Evolutionary conservation across 352 stramenopile species (phyloP).

Genomic region (Globisporangium ultimum): DNA sequence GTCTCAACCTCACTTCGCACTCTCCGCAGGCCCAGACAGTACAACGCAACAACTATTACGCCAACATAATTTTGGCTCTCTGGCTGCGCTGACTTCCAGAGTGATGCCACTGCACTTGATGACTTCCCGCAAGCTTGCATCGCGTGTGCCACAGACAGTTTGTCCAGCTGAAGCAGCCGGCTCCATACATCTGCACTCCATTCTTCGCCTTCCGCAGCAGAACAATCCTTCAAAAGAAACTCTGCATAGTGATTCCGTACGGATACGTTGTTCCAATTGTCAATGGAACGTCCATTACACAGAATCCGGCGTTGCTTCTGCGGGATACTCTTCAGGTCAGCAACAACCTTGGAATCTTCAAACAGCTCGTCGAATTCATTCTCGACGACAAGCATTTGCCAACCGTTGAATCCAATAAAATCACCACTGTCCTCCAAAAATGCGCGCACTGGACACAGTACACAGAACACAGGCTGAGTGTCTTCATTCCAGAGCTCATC

Average conservation of each 20-base stretch:
- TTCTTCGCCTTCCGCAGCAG: slow-evolving; percentile 2
- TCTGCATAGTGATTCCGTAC: slow-evolving; percentile 40
- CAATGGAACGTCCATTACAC: slow-evolving; percentile 56
- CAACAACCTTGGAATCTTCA: slow-evolving; percentile 34
- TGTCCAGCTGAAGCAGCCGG: slow-evolving; percentile 34
- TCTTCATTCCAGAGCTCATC: slow-evolving; percentile 37
- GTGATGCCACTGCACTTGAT: slow-evolving; percentile 28
- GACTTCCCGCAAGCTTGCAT: slow-evolving; percentile 48
- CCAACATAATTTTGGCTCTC: slow-evolving; percentile 31
- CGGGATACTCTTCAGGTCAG: slow-evolving; percentile 37
- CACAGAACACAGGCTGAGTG: slow-evolving; percentile 48
- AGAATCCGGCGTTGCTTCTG: slow-evolving; percentile 54
- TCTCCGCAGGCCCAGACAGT: slow-evolving; percentile 60
- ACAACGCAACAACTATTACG: slow-evolving; percentile 45
- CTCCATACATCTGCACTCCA: slow-evolving; percentile 18
- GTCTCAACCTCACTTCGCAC: slow-evolving; percentile 74
- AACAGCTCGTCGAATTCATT: slow-evolving; percentile 53
- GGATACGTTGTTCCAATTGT: slow-evolving; percentile 47
- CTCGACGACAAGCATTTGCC: slow-evolving; percentile 77
- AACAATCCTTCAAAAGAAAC: slow-evolving; percentile 42
- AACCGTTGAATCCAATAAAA: slow-evolving; percentile 45
- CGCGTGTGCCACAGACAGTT: slow-evolving; percentile 33
- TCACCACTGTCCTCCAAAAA: slow-evolving; percentile 51
- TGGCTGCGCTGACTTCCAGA: slow-evolving; percentile 42
- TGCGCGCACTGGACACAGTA: slow-evolving; percentile 50